Evolutionary conservation across 805 yeast genomes (phyloP), one percentile per base, ranked within the genome.

Genomic region (Hanseniaspora clermontiae): DNA sequence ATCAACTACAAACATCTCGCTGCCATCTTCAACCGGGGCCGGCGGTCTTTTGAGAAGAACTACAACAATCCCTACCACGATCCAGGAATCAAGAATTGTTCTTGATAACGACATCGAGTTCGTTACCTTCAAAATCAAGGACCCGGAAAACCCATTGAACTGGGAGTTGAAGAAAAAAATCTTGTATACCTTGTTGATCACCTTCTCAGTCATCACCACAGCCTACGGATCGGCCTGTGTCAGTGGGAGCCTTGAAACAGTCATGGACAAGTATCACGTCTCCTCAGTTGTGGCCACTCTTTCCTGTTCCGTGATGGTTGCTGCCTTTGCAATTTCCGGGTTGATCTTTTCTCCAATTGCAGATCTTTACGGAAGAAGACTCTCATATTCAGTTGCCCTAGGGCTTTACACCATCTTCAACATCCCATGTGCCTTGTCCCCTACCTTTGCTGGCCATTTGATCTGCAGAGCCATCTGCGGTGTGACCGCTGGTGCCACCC

Each of bases 211-310:
- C 51, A 82, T 90, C 57, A 79, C 88, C 64, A 96, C 91, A 34
- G 97, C 97, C 1, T 89, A 87, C 67, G 96, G 96, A 43, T 87
- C 96, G 4, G 84, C 96, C 1, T 84, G 91, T 66, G 84, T 87
- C 63, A 83, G 95, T 29, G 95, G 95, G 62, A 93, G 95, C 47
- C 72, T 90, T 50, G 77, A 75, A n/a, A 74, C 83, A 17, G 80
- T 87, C 59, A 72, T 74, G 59, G 83, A 83, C 14, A 76, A 80
- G 63, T 87, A 75, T 67, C 70, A 80, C 59, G 96, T 89, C 24
- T 78, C 86, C 15, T 66, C 72, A 1, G 96, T 86, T 67, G 96
- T 88, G 20, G 80, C 96, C 10, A 82, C 81, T 37, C 74, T 89
- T 61, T 72, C 91, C 0, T 86, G 90, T 61, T 86, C 96, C 0